Base-by-base conservation (phyloP, 1,284 basidiomycete genomes). In the Pyrrhoderma noxium region DNA sequence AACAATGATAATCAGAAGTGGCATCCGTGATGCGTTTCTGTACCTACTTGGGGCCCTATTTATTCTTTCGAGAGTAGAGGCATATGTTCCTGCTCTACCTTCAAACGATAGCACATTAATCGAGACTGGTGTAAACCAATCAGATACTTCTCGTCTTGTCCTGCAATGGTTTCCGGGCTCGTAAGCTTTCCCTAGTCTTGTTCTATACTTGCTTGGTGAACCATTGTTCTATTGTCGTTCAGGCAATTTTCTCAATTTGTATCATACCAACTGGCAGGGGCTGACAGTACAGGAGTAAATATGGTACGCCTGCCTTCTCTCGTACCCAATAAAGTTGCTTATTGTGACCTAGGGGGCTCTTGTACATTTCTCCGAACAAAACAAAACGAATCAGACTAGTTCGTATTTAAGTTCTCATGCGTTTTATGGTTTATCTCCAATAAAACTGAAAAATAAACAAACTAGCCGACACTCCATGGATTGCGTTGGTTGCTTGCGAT, bases 401-500 rank as follows among this genome's bases (percentile, higher is more conserved):
- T 60, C 57, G 44, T 62, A 51, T 14, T 62, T 60, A 65, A 70
- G 11, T 72, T 72, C 31, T 63, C 69, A 65, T 49, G 47, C 19
- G n/a, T 40, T 53, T 44, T 53, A 49, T 49, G 37, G n/a, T 31
- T 36, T 7, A 16, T 38, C 35, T 35, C 39, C 41, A 16, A 8
- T 22, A 4, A 27, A 2, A 23, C 36, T 22, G 38, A 27, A 37
- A 8, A 25, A 11, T 23, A 14, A 37, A 8, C 36, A 37, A 22
- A 49, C 42, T 56, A 89, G 85, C 79, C 23, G 75, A 69, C 1
- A 89, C 90, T 0, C 90, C 91, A 5, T 94, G 90, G 89, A 88
- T 94, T 57, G 91, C 92, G 3, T 76, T 92, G 59, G 79, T 94
- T 43, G 78, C 79, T 9, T 94, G 91, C 64, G 90, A 93, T 61